Evolutionary conservation across 345 rosid genomes (phyloP).

Genomic region (Corymbia maculata): DNA sequence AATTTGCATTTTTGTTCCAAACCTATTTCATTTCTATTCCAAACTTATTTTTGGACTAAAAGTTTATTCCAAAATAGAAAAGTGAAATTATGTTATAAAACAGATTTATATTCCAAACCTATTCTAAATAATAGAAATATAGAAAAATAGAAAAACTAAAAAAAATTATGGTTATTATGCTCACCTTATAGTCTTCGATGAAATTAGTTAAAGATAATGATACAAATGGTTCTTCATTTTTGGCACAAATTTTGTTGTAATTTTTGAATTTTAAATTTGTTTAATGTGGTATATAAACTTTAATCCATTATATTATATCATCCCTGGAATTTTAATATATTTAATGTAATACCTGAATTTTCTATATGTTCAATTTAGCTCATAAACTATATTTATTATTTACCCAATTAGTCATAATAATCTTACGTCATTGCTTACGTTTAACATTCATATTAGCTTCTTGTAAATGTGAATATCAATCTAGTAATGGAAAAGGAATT

Average conservation of each 20-base stretch:
- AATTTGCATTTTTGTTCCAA: too few relatives aligned
- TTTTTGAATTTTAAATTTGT: too few relatives aligned
- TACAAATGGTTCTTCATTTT: not conserved
- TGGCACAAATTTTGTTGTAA: not conserved
- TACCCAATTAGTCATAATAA: not conserved
- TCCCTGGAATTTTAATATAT: rapidly evolving
- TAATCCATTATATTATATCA: rapidly evolving
- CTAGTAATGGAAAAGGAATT: not conserved
- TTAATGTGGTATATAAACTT: not conserved
- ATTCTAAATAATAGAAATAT: too few relatives aligned
- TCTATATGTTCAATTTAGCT: not conserved
- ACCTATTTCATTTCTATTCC: too few relatives aligned
- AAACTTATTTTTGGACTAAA: too few relatives aligned
- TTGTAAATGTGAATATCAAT: not conserved
- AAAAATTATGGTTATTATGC: too few relatives aligned
- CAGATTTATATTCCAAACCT: too few relatives aligned
- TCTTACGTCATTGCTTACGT: not conserved
- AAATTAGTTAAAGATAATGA: not conserved
- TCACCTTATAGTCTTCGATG: too few relatives aligned
- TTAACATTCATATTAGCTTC: not conserved
- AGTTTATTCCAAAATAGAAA: too few relatives aligned
- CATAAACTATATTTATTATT: too few relatives aligned
- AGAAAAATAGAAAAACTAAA: too few relatives aligned
- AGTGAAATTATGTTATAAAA: too few relatives aligned
- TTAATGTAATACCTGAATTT: rapidly evolving